These are phyloP conservation scores for Tylopilus subfusipes DNA, from an alignment of 768 basidiomycete genomes.

Conservation along the genomic window DNA sequence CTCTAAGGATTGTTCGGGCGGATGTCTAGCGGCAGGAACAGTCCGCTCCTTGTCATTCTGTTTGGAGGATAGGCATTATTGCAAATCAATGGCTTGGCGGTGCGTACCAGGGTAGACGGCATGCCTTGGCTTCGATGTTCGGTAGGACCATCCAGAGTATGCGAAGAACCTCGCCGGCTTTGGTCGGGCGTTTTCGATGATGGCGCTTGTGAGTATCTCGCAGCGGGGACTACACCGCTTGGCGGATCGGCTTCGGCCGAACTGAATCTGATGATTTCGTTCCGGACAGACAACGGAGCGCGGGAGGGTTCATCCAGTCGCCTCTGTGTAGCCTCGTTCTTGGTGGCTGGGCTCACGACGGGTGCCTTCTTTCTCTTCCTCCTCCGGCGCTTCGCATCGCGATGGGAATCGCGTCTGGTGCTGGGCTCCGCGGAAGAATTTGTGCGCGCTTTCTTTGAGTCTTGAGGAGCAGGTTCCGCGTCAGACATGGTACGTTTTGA, in stretches of 20 bases:
- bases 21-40: background rate
- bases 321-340: slow-evolving; percentile 9
- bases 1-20: slow-evolving; percentile 2
- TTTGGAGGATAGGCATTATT: slow-evolving; percentile 8
- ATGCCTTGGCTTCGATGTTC: slow-evolving; percentile 1
- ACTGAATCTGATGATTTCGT: slow-evolving; percentile 28
- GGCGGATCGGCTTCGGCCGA: slow-evolving; percentile 13
- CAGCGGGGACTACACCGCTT: background rate
- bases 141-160: background rate
- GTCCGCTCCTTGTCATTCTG: slow-evolving; percentile 5
- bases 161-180: background rate
- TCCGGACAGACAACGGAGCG: slow-evolving; percentile 20
- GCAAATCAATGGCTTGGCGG: background rate
- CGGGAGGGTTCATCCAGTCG: slow-evolving; percentile 11
- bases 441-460: slow-evolving; percentile 25
- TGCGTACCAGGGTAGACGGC: slow-evolving; percentile 17
- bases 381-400: slow-evolving; percentile 27
- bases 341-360: slow-evolving; percentile 14
- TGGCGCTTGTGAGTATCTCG: background rate
- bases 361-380: slow-evolving; percentile 30
- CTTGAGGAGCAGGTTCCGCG: slow-evolving; percentile 16
- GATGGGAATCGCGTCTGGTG: slow-evolving; percentile 16
- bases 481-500: slow-evolving; percentile 27
- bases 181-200: background rate
- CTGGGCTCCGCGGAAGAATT: slow-evolving; percentile 16